Evolutionary conservation across 2,329 filamentous ascomycete species (phyloP), one percentile per base, ranked within the genome.

Genomic region (Hortaea werneckii): DNA sequence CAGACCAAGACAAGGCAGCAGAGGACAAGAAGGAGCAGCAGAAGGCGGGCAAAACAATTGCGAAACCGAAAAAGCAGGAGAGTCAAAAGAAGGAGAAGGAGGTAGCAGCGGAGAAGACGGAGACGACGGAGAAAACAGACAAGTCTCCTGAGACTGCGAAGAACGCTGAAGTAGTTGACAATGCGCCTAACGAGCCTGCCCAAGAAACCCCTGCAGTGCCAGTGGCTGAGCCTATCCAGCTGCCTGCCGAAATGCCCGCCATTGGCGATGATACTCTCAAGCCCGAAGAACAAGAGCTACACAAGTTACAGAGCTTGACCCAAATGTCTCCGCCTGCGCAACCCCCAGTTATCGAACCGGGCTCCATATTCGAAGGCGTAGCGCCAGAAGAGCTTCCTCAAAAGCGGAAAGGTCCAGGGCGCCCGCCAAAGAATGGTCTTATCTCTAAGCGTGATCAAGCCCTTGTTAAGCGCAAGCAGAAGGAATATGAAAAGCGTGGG

Each of bases 371-470:
- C 35, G 58, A 56, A 34, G 57, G 55, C 37, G 50, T 62, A 10
- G 53, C 58, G 6, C 54, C 56, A 5, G 59, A 59, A 35, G 56
- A 65, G 38, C 65, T 72, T 5, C 65, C 78, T 29, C 76, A 78
- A 28, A 83, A 79, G 65, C 82, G 83, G 51, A 80, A 85, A 54
- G 85, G 85, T 10, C 85, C 85, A 7, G 85, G 85, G n/a, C 72
- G 85, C 44, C 85, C 85, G 13, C 85, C 85, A 0, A 89, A 89
- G 67, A 85, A 89, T 58, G 85, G 85, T 28, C 76, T 87, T 60
- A 86, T 88, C 79, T 89, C 85, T 1, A 88, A 88, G 65, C 74
- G 85, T 46, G 82, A 88, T 46, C 54, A 62, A 48, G 50, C 58
- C 6, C 55, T 57, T 29, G 58, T 61, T 40, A 63, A 59, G 43